Evolutionary conservation across 2,329 filamentous ascomycete genomes (phyloP).

Genomic region (Hypoxylon sp.): DNA sequence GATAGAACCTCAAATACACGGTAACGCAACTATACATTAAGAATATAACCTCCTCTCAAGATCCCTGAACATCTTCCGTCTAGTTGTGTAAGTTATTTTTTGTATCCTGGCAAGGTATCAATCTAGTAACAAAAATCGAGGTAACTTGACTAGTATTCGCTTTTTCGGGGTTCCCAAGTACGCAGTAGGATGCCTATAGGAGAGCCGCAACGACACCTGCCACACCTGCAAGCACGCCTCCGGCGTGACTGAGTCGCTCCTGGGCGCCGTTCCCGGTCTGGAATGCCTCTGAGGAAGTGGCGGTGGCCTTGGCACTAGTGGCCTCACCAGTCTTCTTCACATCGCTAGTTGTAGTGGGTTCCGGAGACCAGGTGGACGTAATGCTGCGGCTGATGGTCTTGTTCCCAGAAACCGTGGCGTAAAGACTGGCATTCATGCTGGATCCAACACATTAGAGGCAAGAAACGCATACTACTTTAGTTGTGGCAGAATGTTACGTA

Average conservation of each 20-base stretch:
- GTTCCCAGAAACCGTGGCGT: slow-evolving; percentile 44
- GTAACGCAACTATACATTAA: slow-evolving; percentile 1
- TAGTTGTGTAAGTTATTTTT: neutral
- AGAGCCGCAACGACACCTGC: slow-evolving; percentile 49
- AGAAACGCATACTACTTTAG: neutral
- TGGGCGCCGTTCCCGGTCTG: slow-evolving; percentile 33
- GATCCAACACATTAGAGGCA: neutral
- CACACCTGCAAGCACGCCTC: slow-evolving; percentile 48
- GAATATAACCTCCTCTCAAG: neutral
- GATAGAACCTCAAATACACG: neutral
- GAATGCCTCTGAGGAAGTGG: slow-evolving; percentile 13
- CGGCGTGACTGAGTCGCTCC: slow-evolving; percentile 24
- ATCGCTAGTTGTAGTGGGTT: slow-evolving; percentile 23
- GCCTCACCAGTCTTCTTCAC: slow-evolving; percentile 26
- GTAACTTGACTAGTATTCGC: neutral
- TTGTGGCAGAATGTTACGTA: slow-evolving; percentile 26
- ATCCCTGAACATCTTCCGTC: neutral
- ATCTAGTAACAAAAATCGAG: neutral
- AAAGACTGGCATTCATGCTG: slow-evolving; percentile 52
- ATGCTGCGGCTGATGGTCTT: slow-evolving; percentile 26
- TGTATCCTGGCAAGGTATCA: neutral
- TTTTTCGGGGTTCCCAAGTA: neutral
- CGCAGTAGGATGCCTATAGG: slow-evolving; percentile 36
- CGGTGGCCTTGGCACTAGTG: slow-evolving; percentile 4
- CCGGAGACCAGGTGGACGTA: slow-evolving; percentile 17